Evolutionary conservation across 495 filamentous ascomycete genomes (phyloP).

Genomic region (Amniculicola lignicola): DNA sequence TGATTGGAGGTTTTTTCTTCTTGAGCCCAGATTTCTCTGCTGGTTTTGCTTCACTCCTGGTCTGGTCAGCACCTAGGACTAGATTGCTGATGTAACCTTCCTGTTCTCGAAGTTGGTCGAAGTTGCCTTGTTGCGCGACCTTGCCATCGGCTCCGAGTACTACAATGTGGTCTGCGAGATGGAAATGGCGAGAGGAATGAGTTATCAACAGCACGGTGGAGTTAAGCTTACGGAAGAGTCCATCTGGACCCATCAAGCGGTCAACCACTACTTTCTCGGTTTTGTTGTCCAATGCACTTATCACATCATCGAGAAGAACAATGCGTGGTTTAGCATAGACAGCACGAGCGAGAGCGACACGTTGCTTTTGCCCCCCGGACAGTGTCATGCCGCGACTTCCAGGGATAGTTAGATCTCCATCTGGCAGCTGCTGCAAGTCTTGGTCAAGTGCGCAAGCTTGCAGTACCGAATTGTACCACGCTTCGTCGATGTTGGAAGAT

Average conservation of each 20-base stretch:
- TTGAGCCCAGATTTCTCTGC: conserved; percentile 25
- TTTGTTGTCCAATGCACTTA: conserved; percentile 59
- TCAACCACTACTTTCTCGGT: conserved; percentile 62
- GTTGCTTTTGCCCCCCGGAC: conserved; percentile 65
- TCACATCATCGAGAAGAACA: conserved; percentile 57
- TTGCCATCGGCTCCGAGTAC: conserved; percentile 43
- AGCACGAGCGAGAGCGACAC: conserved; percentile 60
- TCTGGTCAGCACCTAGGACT: no score
- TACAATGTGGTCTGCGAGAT: conserved; percentile 45
- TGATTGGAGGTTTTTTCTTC: conserved; percentile 29
- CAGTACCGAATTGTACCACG: conserved; percentile 60
- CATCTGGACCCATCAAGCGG: conserved; percentile 46
- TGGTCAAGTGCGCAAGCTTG: conserved; percentile 59
- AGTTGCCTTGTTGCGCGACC: conserved; percentile 48
- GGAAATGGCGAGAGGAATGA: conserved; percentile 45
- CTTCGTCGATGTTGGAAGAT: conserved; percentile 53
- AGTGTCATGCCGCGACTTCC: conserved; percentile 64
- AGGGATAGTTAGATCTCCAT: conserved; percentile 57
- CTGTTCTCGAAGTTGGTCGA: conserved; percentile 36
- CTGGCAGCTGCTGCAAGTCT: conserved; percentile 45
- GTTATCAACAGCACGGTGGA: conserved; percentile 55
- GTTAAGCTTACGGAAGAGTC: conserved; percentile 50
- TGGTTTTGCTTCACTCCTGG: no score
- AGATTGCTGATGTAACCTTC: conserved; percentile 37
- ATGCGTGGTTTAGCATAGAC: conserved; percentile 54